Evolutionary conservation across 495 filamentous ascomycete genomes (phyloP), one percentile per base, ranked within the genome.

Genomic region (Rhypophila decipiens): DNA sequence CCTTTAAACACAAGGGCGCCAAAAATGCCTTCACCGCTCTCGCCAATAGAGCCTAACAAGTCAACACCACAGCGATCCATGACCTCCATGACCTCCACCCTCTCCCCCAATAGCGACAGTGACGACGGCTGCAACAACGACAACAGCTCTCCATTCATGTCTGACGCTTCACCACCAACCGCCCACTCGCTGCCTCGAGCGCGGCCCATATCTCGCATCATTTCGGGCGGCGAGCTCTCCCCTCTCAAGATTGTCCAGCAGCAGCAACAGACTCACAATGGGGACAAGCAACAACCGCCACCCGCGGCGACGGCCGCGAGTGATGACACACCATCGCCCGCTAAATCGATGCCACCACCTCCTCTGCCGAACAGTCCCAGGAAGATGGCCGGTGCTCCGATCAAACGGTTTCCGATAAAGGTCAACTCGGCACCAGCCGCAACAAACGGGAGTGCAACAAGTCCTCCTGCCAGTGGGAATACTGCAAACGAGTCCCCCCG

Each of bases 371-470:
- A 68, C 52, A 72, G 70, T 51, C 64, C 73, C 1, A 60, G 73
- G 41, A 79, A 76, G 52, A 47, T 71, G 38, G 56, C 61, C 11
- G 66, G 27, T 31, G 13, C 60, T 0, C 74, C 74, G n/a, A 73
- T 75, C 41, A 74, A 72, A 58, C 65, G 76, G 34, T 79, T 79
- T 47, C 76, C 76, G 13, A 70, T 79, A 49, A 73, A 69, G 54
- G 53, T 74, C 46, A 71, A 55, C 52, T 52, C 49, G 31, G 55
- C 61, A 19, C 49, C 63, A 1, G 50, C 55, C 15, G 55, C 42
- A 42, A 51, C 27, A 7, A 31, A 7, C 27, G 27, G 7, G 7
- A n/a, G n/a, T n/a, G n/a, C n/a, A n/a, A n/a, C n/a, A n/a, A n/a
- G n/a, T n/a, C 27, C 27, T 13, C 27, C 41, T 27, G 50, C 61